These are phyloP conservation scores for Pseudotulostoma volvatum DNA, from an alignment of 495 filamentous ascomycete genomes.

Conservation along the genomic window DNA sequence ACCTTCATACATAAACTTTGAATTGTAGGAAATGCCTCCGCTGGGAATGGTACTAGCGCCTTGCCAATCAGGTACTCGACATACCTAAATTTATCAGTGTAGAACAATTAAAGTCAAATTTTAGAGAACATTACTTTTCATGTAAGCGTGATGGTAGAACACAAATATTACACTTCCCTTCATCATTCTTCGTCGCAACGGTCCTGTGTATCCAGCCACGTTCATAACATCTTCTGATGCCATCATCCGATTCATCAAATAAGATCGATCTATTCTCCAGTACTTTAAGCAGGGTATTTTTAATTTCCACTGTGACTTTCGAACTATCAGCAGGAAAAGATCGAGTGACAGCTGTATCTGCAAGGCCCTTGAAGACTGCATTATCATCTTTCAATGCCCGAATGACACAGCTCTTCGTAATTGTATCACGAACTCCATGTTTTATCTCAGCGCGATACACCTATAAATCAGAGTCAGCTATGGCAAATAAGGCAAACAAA, in stretches of 20 bases:
- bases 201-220: conserved; percentile 2
- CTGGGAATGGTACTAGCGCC: neutral
- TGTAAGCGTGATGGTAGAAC: conserved; percentile 5
- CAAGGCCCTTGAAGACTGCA: neutral
- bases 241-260: conserved; percentile 1
- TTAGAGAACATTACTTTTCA: conserved; percentile 6
- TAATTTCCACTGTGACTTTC: neutral
- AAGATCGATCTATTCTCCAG: conserved; percentile 2
- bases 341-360: neutral
- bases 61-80: conserved; percentile 1
- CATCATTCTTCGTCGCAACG: no score
- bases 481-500: neutral
- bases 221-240: conserved; percentile 2
- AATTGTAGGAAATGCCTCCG: conserved; percentile 1
- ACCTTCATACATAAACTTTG: conserved; percentile 1
- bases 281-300: conserved; percentile 1
- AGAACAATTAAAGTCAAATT: conserved; percentile 3
- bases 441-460: conserved; percentile 3
- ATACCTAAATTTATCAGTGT: conserved; percentile 4
- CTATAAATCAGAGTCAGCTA: conserved; percentile 2
- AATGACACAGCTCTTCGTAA: neutral
- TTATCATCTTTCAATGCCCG: conserved; percentile 2
- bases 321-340: conserved; percentile 3
- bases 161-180: neutral
- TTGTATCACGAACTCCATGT: conserved; percentile 1